Evolutionary conservation across 345 rosid species (phyloP).

Genomic region (Boechera retrofracta): DNA sequence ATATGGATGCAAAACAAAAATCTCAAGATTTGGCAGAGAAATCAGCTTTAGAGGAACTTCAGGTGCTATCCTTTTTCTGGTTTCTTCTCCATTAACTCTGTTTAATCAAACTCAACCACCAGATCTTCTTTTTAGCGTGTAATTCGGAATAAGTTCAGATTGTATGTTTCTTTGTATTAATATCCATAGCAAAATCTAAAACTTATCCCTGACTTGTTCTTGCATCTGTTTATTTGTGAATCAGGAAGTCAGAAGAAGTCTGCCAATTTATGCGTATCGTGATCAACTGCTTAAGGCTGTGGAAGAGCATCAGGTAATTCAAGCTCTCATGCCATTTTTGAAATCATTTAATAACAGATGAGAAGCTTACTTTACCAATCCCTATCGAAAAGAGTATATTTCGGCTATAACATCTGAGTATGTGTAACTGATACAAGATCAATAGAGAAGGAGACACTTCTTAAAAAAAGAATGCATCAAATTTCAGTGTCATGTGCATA

Average conservation of each 20-base stretch:
- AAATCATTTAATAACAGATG: conserved; percentile 8
- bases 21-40: conserved; percentile 55
- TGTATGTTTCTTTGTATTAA: conserved; percentile 14
- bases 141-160: conserved; percentile 7
- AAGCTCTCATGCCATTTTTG: conserved; percentile 15
- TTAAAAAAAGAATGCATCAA: conserved; percentile 11
- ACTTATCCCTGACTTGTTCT: conserved; percentile 1
- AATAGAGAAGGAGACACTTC: neutral
- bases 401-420: neutral
- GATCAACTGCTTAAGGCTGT: conserved; percentile 83
- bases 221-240: conserved; percentile 29
- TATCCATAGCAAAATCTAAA: conserved; percentile 12
- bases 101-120: conserved; percentile 21
- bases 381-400: conserved; percentile 5
- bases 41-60: conserved; percentile 81
- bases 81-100: conserved; percentile 8
- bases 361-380: conserved; percentile 10
- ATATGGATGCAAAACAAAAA: conserved; percentile 47
- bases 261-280: conserved; percentile 87
- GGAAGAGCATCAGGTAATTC: conserved; percentile 70
- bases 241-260: conserved; percentile 84
- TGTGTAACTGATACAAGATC: conserved; percentile 21
- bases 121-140: conserved; percentile 15
- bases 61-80: conserved; percentile 52
- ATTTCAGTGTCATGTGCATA: conserved; percentile 20